Conservation (phyloP, 2,329 filamentous ascomycete species). For the Aspergillus sp. region DNA sequence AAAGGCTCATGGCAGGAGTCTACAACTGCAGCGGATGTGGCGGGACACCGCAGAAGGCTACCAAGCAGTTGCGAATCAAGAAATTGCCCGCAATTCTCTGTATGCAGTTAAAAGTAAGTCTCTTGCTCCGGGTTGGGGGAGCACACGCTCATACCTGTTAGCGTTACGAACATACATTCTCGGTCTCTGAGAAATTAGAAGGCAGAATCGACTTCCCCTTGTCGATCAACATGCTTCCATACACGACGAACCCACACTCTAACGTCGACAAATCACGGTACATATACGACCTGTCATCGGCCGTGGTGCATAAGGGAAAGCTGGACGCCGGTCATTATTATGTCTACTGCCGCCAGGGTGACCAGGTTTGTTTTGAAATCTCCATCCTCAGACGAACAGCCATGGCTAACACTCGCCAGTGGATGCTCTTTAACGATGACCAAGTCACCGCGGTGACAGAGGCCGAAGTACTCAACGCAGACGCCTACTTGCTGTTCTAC, state of each 20-base stretch:
- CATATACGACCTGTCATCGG: conserved; percentile 82
- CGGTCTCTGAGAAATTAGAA: conserved; percentile 80
- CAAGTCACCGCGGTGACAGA: conserved; percentile 81
- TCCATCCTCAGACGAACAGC: background rate
- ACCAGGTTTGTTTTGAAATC: conserved; percentile 52
- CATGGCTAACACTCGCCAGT: conserved; percentile 49
- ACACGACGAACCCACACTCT: conserved; percentile 64
- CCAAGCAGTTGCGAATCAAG: conserved; percentile 80
- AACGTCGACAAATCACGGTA: conserved; percentile 51
- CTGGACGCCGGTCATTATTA: conserved; percentile 91
- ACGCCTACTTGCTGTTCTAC: conserved; percentile 92
- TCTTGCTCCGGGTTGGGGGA: background rate
- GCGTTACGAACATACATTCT: conserved; percentile 74
- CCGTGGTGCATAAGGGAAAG: conserved; percentile 90
- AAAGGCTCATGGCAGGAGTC: conserved; percentile 71
- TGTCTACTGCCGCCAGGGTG: conserved; percentile 79
- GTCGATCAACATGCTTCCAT: conserved; percentile 85
- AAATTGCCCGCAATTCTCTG: conserved; percentile 83
- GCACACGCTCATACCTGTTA: conserved; percentile 24
- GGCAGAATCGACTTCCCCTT: conserved; percentile 82
- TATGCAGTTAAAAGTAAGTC: conserved; percentile 80
- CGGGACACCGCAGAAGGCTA: conserved; percentile 69
- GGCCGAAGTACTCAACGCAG: conserved; percentile 77
- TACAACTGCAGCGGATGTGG: conserved; percentile 83
- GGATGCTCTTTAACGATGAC: conserved; percentile 96